Evolutionary conservation across 176 grass and related monocot genomes (phyloP).

Genomic region (Paspalum notatum): DNA sequence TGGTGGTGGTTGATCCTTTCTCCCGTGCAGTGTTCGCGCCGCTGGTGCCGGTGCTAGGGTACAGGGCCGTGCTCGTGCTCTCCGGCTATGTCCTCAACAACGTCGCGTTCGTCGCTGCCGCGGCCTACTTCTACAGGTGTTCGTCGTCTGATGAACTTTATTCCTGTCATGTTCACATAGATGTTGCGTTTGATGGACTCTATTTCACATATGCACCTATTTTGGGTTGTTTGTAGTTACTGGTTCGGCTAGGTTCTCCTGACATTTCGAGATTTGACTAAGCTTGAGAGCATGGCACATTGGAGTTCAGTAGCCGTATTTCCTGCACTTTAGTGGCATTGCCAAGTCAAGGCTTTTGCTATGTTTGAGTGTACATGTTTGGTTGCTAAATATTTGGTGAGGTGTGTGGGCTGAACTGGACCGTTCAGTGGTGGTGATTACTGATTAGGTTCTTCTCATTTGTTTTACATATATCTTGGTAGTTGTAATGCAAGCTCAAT

Average conservation of each 20-base stretch:
- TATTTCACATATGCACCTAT: not conserved
- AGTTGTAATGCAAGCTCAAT: not conserved
- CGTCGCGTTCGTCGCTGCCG: constrained; percentile 56
- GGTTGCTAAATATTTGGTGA: not conserved
- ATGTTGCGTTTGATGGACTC: not conserved
- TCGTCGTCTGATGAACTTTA: not conserved
- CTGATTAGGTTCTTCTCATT: not conserved
- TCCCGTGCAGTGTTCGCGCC: constrained; percentile 60
- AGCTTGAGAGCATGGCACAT: not conserved
- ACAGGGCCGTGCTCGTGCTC: constrained; percentile 64
- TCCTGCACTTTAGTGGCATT: not conserved
- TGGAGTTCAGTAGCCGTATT: not conserved
- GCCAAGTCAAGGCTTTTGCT: not conserved
- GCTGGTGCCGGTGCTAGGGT: constrained; percentile 71
- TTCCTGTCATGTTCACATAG: not conserved
- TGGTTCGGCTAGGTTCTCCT: not conserved
- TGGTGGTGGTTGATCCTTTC: not conserved
- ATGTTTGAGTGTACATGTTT: not conserved
- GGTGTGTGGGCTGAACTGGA: not conserved
- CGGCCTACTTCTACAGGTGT: constrained; percentile 83
- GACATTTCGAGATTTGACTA: not conserved
- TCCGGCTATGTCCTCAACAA: constrained; percentile 76
- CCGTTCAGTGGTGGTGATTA: not conserved
- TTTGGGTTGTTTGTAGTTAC: not conserved
- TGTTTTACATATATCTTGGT: not conserved